Evolutionary conservation across 2,329 filamentous ascomycete species (phyloP), one percentile per base, ranked within the genome.

Genomic region (Paraconiothyrium brasiliense): DNA sequence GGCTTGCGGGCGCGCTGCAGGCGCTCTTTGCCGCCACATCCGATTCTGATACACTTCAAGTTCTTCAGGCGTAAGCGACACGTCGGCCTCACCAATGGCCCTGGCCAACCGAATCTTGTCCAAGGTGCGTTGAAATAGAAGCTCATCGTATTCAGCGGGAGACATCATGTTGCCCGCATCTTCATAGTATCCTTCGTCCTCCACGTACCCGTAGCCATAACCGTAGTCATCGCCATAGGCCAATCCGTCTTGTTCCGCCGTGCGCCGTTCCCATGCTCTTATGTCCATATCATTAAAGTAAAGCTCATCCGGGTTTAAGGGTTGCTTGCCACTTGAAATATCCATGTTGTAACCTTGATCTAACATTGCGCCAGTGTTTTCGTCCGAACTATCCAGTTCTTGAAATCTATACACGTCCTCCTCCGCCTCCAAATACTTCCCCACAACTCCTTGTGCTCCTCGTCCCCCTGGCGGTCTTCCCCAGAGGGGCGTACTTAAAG

Each of bases 381-480:
- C 78, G 70, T 87, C 75, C 67, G 83, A 80, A 65, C 73, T 79
- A 54, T 87, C 88, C 77, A 93, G 71, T 79, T 93, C 91, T 80
- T 92, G 88, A 75, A 93, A 87, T 66, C 84, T 81, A 71, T 85
- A 74, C 59, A 78, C 72, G 57, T 77, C 71, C 35, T 81, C 72
- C 75, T 71, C 72, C 79, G 82, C 84, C 70, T 76, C 76, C 63
- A 72, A 84, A 85, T 81, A 83, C 76, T 75, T 81, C 81, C 76
- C 79, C 73, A 76, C 83, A 82, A 72, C 68, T 57, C 64, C 64
- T 75, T 77, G 68, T 59, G 68, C 66, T 76, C 78, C 81, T 82
- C 80, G 84, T 87, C 89, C 91, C 91, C 92, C 91, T 87, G 92
- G 92, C 95, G 93, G 93, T 97, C 94, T 97, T 97, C 94, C 94